Conservation (phyloP, 2,329 filamentous ascomycete species). For the Paecilomyces formosus region DNA sequence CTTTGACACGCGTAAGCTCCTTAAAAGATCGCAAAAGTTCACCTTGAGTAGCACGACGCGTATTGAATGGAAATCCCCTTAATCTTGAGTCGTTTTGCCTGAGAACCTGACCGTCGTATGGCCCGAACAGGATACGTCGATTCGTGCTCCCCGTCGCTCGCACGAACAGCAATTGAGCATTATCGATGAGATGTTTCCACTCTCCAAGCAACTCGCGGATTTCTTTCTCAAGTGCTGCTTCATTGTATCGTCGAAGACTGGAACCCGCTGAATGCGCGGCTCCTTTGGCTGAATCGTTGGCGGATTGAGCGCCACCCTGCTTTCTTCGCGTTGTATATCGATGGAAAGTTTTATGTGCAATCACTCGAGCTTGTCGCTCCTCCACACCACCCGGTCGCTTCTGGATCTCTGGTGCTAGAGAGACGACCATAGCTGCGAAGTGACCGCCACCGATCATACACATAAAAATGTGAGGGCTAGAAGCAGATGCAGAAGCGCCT, state of each 20-base stretch:
- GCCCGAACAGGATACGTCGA: conserved; percentile 77
- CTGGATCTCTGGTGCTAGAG: conserved; percentile 69
- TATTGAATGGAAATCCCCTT: conserved; percentile 87
- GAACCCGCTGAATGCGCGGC: conserved; percentile 91
- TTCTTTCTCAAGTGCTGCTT: conserved; percentile 81
- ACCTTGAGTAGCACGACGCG: conserved; percentile 80
- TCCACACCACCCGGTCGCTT: conserved; percentile 64
- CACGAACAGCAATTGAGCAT: conserved; percentile 77
- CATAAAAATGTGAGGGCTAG: conserved; percentile 81
- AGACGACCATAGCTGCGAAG: conserved; percentile 94
- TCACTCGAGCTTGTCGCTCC: conserved; percentile 76
- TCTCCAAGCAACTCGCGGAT: conserved; percentile 71
- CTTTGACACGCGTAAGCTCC: conserved; percentile 84
- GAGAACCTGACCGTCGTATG: conserved; percentile 82
- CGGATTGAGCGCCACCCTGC: conserved; percentile 89
- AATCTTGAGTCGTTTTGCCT: conserved; percentile 70
- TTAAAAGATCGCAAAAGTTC: conserved; percentile 93
- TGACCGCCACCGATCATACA: conserved; percentile 99
- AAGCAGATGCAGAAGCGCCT: conserved; percentile 25
- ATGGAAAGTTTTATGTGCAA: conserved; percentile 97
- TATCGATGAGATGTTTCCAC: conserved; percentile 82
- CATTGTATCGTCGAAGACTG: conserved; percentile 84
- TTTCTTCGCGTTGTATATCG: conserved; percentile 93
- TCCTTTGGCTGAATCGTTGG: conserved; percentile 90
- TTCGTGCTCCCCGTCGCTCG: conserved; percentile 84